Evolutionary conservation across 2,329 filamentous ascomycete species (phyloP), one percentile per base, ranked within the genome.

Genomic region (Pleomassaria siparia): DNA sequence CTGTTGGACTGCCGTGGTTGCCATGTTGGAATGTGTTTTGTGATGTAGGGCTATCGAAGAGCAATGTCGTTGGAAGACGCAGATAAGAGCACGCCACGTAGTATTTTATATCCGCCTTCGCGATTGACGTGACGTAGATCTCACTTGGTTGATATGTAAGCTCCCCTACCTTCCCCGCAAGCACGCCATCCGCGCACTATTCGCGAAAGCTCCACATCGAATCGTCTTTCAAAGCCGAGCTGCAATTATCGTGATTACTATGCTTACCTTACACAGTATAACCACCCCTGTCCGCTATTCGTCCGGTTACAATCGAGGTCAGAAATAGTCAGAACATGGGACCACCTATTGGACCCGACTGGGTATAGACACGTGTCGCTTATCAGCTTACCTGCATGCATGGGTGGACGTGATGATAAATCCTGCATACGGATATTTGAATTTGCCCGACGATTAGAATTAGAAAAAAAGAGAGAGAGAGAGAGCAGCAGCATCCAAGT

Each of bases 141-240:
- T n/a, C n/a, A n/a, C 40, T 15, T 13, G 12, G 9, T 47, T 30
- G 44, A 45, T 51, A 44, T 48, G 45, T 48, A 41, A 48, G 44
- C 40, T 22, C n/a, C 15, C 13, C 15, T 33, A n/a, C 13, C 51
- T 63, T 63, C 63, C 62, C 63, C 63, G 60, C 63, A 66, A 63
- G 62, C 63, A 66, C 63, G 62, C 51, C 46, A 66, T 66, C 47
- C 40, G 16, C 18, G 55, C 32, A n/a, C n/a, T n/a, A n/a, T n/a
- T n/a, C n/a, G n/a, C n/a, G n/a, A n/a, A n/a, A 51, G 43, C 43
- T 30, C 10, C 49, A 45, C 22, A 44, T 47, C 52, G 55, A 41
- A 58, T 56, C 37, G 44, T 46, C 46, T 55, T 60, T 55, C 50
- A 58, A 59, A 57, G 52, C 45, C 37, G 25, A 51, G 21, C 41